These are phyloP conservation scores for Boletus rubescentipes DNA, from an alignment of 768 basidiomycete genomes.

Conservation along the genomic window DNA sequence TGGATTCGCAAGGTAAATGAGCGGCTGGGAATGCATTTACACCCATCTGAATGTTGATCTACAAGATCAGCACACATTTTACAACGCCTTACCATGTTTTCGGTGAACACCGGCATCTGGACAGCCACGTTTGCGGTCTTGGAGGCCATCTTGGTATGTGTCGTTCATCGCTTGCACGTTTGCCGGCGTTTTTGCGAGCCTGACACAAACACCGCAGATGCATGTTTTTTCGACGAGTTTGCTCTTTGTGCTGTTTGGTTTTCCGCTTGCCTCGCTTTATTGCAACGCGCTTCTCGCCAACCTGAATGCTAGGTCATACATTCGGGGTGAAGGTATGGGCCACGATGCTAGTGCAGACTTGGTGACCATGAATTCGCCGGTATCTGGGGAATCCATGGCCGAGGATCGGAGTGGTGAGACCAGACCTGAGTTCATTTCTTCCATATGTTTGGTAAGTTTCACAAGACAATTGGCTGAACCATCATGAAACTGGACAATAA, in stretches of 20 bases:
- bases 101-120: conserved; percentile 38
- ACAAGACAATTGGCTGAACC: background rate
- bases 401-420: too few relatives aligned
- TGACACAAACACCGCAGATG: background rate
- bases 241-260: background rate
- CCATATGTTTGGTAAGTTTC: background rate
- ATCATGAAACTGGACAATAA: background rate
- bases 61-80: conserved; percentile 7
- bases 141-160: conserved; percentile 4
- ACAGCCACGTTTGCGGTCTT: conserved; percentile 42
- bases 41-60: background rate
- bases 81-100: conserved; percentile 15
- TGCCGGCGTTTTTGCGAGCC: too few relatives aligned
- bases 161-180: background rate
- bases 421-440: background rate
- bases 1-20: background rate
- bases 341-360: background rate
- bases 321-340: background rate
- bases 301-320: conserved; percentile 7
- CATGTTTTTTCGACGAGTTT: too few relatives aligned
- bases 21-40: too few relatives aligned
- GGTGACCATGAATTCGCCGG: too few relatives aligned
- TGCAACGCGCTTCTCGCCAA: conserved; percentile 12
- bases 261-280: conserved; percentile 13
- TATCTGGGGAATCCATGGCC: too few relatives aligned